Conservation (phyloP, 2,329 filamentous ascomycete species). For the Endoconidiophora laricicola region DNA sequence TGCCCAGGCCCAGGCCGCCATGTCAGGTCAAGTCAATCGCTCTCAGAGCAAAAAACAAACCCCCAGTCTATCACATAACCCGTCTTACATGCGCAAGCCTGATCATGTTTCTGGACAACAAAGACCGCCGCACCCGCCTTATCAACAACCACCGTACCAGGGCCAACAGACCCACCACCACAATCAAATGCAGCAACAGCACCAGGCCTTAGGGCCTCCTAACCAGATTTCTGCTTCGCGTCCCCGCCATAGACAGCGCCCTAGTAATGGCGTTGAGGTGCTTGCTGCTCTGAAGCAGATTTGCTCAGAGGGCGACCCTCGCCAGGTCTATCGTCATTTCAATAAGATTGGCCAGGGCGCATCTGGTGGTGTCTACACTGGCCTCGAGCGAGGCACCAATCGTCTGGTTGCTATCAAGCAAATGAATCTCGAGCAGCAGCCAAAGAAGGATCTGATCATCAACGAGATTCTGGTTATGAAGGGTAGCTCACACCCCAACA, state of each 20-base stretch:
- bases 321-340: conserved; percentile 69
- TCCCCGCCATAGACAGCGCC: conserved; percentile 60
- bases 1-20: conserved; percentile 61
- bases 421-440: conserved; percentile 97
- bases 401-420: conserved; percentile 95
- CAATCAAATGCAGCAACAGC: conserved; percentile 19
- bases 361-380: conserved; percentile 87
- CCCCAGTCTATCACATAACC: conserved; percentile 30
- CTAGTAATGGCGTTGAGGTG: conserved; percentile 70
- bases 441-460: conserved; percentile 97
- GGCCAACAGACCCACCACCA: conserved; percentile 14
- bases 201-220: conserved; percentile 17
- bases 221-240: conserved; percentile 37
- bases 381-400: conserved; percentile 69
- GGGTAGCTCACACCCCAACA: conserved; percentile 94
- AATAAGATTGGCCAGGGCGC: conserved; percentile 96
- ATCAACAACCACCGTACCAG: conserved; percentile 8
- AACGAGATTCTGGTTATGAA: conserved; percentile 99
- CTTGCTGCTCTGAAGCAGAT: conserved; percentile 71
- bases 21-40: conserved; percentile 53
- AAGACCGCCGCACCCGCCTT: conserved; percentile 3
- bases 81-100: conserved; percentile 20
- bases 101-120: conserved; percentile 4
- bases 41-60: conserved; percentile 56
- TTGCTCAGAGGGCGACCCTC: conserved; percentile 78